Evolutionary conservation across 306 rosid species (phyloP), one percentile per base, ranked within the genome.

Genomic region (Benincasa hispida): DNA sequence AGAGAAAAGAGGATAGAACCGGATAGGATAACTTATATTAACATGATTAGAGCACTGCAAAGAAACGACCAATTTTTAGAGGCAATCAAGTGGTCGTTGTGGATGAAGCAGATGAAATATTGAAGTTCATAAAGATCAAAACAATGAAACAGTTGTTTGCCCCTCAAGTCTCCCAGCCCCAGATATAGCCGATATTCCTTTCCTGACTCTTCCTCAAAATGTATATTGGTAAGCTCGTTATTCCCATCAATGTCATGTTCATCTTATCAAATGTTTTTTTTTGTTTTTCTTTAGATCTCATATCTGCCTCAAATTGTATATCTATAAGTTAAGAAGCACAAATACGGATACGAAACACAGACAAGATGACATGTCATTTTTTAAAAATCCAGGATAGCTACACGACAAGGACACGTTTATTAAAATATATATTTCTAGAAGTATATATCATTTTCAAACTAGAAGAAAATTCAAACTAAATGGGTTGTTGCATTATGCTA

Each of bases 1-100:
- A 89, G 97, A 83, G 79, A 83, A 70, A 90, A 84, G 78, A 88
- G 97, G 76, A 68, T 90, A 28, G 91, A 92, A 76, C 95, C 99
- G n/a, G 99, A 94, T 86, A 85, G 51, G 85, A 83, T 83, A 78
- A 91, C 96, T 65, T 92, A 90, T 79, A 59, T 81, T 73, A 94
- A 87, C 87, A 88, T 94, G 65, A 82, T 94, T 79, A 74, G 69
- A 34, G 92, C 99, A 17, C 76, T 90, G 62, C 75, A 79, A 28
- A 87, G 87, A 78, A 94, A 94, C 77, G 97, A 94, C 78, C 65
- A 92, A 53, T 89, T 80, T 86, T 85, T 94, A 57, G 97, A 94
- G 87, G 99, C 99, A 37, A 91, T 94, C 61, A 94, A 88, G 84
- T 94, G 97, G 99, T 94, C 99, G 5, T 77, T 92, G 74, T 92